phyloP scores from a whole-genome alignment of 805 yeast genomes.

The Lipomyces lipofer region DNA sequence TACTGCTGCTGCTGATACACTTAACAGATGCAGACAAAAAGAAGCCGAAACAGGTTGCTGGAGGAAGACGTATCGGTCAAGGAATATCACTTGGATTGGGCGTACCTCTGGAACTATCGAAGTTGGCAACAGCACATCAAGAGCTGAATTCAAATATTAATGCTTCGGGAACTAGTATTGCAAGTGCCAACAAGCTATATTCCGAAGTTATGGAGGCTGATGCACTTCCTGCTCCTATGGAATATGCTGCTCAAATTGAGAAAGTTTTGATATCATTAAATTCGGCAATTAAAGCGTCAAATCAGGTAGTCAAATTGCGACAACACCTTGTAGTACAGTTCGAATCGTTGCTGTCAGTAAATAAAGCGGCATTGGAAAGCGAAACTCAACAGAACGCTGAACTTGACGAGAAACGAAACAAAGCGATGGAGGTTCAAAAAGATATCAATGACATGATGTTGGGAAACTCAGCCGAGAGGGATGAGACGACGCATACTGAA shows the following conservation, averaged over 20 bases:
- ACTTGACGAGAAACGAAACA: conserved; percentile 38
- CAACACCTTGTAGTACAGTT: conserved; percentile 36
- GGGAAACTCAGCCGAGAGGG: conserved; percentile 3
- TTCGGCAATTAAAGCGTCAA: conserved; percentile 35
- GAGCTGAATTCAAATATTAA: conserved; percentile 6
- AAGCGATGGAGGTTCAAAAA: conserved; percentile 12
- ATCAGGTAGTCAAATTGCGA: conserved; percentile 34
- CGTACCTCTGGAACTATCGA: conserved; percentile 28
- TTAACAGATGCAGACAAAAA: conserved; percentile 21
- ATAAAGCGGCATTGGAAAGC: conserved; percentile 35
- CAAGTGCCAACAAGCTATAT: conserved; percentile 22
- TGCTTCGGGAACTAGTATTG: conserved; percentile 12
- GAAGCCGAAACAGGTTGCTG: conserved; percentile 17
- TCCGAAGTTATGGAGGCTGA: conserved; percentile 33
- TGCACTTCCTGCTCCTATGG: conserved; percentile 42
- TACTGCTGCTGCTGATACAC: background rate
- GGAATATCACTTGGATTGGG: conserved; percentile 26
- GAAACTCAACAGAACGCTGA: conserved; percentile 35
- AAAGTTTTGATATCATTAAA: conserved; percentile 33
- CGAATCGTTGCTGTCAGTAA: conserved; percentile 35
- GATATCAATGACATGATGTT: conserved; percentile 17
- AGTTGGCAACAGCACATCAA: conserved; percentile 18
- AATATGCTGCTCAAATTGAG: conserved; percentile 35
- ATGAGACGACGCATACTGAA: background rate
- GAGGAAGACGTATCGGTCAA: conserved; percentile 28